Evolutionary conservation across 2,329 filamentous ascomycete genomes (phyloP).

Genomic region (Cercospora zeina): DNA sequence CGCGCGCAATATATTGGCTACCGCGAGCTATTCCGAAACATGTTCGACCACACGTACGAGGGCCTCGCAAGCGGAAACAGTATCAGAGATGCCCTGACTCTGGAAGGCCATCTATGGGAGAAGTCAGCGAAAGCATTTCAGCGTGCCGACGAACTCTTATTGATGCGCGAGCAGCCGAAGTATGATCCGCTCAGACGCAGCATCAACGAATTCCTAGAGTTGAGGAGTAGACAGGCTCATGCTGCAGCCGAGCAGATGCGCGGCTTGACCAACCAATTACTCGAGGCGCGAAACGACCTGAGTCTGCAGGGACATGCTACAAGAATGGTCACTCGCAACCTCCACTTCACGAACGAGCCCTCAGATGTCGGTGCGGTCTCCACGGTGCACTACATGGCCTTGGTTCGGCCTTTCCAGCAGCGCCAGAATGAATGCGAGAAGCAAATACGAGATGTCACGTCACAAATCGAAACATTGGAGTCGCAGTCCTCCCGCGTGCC

Average conservation of each 20-base stretch:
- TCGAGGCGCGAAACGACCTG: constrained; percentile 1
- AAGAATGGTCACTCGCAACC: constrained; percentile 23
- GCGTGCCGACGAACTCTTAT: constrained; percentile 10
- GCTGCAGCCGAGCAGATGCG: constrained; percentile 9
- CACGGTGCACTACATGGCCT: constrained; percentile 12
- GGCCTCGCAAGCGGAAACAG: neutral
- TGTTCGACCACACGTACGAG: constrained; percentile 10
- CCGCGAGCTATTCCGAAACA: constrained; percentile 17
- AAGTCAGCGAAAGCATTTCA: constrained; percentile 16
- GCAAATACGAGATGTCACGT: neutral
- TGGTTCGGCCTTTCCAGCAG: constrained; percentile 6
- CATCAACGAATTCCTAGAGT: constrained; percentile 25
- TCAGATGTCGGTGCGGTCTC: constrained; percentile 2
- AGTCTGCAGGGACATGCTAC: constrained; percentile 17
- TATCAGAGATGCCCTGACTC: neutral
- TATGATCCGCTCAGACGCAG: constrained; percentile 17
- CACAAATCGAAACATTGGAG: neutral
- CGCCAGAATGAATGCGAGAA: neutral
- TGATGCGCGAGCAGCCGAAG: constrained; percentile 24
- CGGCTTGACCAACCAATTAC: neutral
- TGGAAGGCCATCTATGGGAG: constrained; percentile 20
- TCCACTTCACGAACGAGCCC: constrained; percentile 22
- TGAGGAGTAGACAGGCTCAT: constrained; percentile 14
- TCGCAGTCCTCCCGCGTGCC: neutral
- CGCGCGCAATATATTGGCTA: constrained; percentile 24